phyloP scores from a whole-genome alignment of 139 green algal species.

The Chlorella sp. region DNA sequence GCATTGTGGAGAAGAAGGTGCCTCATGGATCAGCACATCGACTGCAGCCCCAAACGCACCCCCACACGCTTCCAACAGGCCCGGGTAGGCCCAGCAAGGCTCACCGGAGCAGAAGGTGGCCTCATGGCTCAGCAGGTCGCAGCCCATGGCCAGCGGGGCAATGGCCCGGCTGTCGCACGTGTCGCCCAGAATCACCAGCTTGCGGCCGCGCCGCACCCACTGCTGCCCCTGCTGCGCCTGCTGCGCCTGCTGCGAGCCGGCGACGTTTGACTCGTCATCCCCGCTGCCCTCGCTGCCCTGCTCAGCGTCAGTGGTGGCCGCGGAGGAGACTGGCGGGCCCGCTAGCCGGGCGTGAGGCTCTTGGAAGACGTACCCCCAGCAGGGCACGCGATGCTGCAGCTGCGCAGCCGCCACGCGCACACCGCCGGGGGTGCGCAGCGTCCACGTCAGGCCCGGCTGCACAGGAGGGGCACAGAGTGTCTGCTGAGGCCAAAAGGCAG shows the following conservation, averaged over 20 bases:
- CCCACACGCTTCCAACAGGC: no score
- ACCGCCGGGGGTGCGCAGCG: conserved; percentile 32
- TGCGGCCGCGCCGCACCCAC: conserved; percentile 49
- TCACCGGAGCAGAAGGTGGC: conserved; percentile 77
- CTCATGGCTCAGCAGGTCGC: conserved; percentile 92
- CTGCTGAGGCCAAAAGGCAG: no score
- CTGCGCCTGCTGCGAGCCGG: conserved; percentile 2
- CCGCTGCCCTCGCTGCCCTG: no score
- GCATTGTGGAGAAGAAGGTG: no score
- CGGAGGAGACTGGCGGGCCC: background rate
- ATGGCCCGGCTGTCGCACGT: conserved; percentile 83
- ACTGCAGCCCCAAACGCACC: no score
- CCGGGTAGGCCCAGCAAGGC: background rate
- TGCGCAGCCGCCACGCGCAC: conserved; percentile 54
- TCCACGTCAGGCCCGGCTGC: conserved; percentile 53
- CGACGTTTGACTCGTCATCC: background rate
- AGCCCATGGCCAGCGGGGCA: conserved; percentile 54
- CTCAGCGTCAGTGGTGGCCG: background rate
- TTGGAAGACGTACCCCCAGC: conserved; percentile 84
- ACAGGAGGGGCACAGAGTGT: background rate
- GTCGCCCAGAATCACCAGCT: conserved; percentile 94
- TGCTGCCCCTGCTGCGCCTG: conserved; percentile 22
- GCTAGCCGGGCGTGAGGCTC: conserved; percentile 28
- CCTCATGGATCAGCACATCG: no score
- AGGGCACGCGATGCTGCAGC: conserved; percentile 86